A percentile compares a stretch with the other conserved stretches of the same genome.
These are phyloP conservation scores for Trichoderma sp. DNA, from an alignment of 2,329 filamentous ascomycete genomes.

Conservation along the genomic window DNA sequence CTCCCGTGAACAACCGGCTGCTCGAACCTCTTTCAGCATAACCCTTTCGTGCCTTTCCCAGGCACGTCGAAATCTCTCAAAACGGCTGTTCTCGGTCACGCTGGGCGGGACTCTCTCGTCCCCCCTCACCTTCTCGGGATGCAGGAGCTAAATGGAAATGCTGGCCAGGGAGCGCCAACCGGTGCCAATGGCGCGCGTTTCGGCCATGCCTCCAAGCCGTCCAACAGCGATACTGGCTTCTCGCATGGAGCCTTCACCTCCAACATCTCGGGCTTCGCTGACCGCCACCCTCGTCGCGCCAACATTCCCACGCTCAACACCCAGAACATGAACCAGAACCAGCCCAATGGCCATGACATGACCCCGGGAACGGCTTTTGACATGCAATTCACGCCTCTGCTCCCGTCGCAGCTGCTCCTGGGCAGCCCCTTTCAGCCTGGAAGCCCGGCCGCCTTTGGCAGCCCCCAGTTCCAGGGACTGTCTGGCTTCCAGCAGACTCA, in stretches of 20 bases:
- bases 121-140: constrained; percentile 85
- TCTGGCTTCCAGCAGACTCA: constrained; percentile 65
- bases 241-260: constrained; percentile 90
- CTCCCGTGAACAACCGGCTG: not conserved
- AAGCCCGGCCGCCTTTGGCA: constrained; percentile 84
- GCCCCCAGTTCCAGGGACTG: constrained; percentile 86
- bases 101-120: constrained; percentile 79
- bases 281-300: constrained; percentile 77
- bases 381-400: constrained; percentile 96
- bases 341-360: constrained; percentile 63
- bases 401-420: constrained; percentile 90
- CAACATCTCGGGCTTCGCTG: constrained; percentile 80
- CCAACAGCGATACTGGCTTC: constrained; percentile 82
- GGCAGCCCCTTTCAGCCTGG: constrained; percentile 97
- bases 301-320: constrained; percentile 96
- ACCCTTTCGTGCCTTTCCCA: constrained; percentile 45
- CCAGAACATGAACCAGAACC: constrained; percentile 55
- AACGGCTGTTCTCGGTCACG: constrained; percentile 78
- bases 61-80: constrained; percentile 63
- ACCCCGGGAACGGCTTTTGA: constrained; percentile 88
- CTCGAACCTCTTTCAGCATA: constrained; percentile 6
- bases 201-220: constrained; percentile 75
- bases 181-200: constrained; percentile 60
- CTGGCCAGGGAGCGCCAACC: constrained; percentile 40
- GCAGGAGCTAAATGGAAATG: constrained; percentile 76